Evolutionary conservation across 306 rosid genomes (phyloP).

Genomic region (Ziziphus jujuba): DNA sequence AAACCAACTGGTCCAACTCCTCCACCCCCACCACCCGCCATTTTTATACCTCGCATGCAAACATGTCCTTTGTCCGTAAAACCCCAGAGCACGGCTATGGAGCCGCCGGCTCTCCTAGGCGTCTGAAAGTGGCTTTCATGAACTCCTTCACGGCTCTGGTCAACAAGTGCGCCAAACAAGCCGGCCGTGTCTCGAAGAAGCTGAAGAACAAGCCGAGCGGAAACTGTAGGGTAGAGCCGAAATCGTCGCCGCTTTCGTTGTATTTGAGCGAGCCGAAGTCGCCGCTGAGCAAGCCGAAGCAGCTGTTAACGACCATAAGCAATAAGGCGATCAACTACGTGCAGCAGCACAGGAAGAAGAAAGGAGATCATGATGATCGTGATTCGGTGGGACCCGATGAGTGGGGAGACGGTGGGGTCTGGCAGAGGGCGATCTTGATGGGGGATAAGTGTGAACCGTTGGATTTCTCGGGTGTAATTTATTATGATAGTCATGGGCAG

Average conservation of each 20-base stretch:
- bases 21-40: background rate
- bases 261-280: slow-evolving; percentile 29
- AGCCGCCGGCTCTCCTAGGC: slow-evolving; percentile 31
- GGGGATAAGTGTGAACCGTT: slow-evolving; percentile 90
- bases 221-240: slow-evolving; percentile 15
- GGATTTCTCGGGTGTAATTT: slow-evolving; percentile 75
- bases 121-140: slow-evolving; percentile 26
- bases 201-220: slow-evolving; percentile 22
- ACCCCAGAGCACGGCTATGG: slow-evolving; percentile 19
- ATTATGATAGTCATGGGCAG: slow-evolving; percentile 60
- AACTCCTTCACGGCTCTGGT: slow-evolving; percentile 39
- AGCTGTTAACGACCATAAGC: slow-evolving; percentile 65
- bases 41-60: background rate
- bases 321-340: slow-evolving; percentile 50
- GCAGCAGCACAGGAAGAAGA: slow-evolving; percentile 36
- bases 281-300: slow-evolving; percentile 46
- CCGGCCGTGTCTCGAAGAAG: slow-evolving; percentile 37
- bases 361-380: background rate
- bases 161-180: slow-evolving; percentile 37
- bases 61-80: slow-evolving; percentile 17
- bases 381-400: slow-evolving; percentile 11
- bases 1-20: background rate
- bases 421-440: slow-evolving; percentile 87
- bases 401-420: slow-evolving; percentile 88
- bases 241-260: background rate